phyloP scores from a whole-genome alignment of 495 filamentous ascomycete species.

The Talaromyces stipitatus region DNA sequence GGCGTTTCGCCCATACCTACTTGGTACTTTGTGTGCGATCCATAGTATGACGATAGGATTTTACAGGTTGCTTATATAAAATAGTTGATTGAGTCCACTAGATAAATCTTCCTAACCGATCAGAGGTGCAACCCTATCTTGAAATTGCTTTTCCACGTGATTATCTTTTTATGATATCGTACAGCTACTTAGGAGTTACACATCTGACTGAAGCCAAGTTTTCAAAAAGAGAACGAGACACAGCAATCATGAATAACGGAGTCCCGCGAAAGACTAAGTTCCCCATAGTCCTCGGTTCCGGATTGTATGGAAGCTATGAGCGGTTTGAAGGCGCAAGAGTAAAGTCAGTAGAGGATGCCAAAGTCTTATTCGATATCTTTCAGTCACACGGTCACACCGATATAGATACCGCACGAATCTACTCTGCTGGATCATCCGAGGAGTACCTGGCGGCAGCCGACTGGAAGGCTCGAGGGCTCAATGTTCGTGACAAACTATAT shows the following conservation, averaged over 20 bases:
- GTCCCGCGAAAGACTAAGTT: background rate
- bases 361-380: conserved; percentile 42
- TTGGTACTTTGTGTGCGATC: too few species aligned
- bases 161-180: background rate
- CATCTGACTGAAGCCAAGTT: too few species aligned
- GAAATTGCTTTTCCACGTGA: background rate
- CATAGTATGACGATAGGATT: background rate
- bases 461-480: conserved; percentile 39
- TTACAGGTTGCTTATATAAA: background rate
- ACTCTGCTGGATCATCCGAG: conserved; percentile 45
- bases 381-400: conserved; percentile 48
- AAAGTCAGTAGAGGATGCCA: conserved; percentile 13
- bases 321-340: conserved; percentile 13
- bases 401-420: conserved; percentile 49
- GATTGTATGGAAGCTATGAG: background rate
- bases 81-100: background rate
- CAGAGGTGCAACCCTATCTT: background rate
- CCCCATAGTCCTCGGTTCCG: background rate
- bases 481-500: conserved; percentile 47
- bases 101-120: background rate
- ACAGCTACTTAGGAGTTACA: too few species aligned
- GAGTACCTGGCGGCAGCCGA: conserved; percentile 36
- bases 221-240: background rate
- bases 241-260: background rate
- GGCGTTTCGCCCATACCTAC: background rate